phyloP scores from a whole-genome alignment of 169 alveolate genomes.

The Plasmodium sp. region DNA sequence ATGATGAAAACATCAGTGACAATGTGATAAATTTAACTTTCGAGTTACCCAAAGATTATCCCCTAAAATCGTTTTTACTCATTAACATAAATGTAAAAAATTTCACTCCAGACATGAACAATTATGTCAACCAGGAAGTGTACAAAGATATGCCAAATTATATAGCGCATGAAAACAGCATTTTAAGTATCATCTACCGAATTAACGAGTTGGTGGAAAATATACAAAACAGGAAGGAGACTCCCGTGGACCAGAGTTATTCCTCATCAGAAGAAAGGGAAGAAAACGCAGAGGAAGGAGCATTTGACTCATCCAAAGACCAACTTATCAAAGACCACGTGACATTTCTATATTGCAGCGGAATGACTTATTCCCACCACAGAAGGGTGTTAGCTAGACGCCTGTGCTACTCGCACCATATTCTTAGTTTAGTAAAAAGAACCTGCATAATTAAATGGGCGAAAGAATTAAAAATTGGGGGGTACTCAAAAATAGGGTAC shows the following conservation, averaged over 20 bases:
- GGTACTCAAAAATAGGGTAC: conserved; percentile 82
- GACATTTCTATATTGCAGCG: conserved; percentile 8
- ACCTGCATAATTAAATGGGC: conserved; percentile 79
- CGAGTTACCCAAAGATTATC: conserved; percentile 74
- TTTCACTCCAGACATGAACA: conserved; percentile 59
- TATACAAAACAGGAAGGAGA: conserved; percentile 5
- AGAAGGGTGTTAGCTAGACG: conserved; percentile 63
- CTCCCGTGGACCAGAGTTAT: not conserved
- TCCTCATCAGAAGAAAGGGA: conserved; percentile 27
- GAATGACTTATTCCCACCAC: not conserved
- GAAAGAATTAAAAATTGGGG: conserved; percentile 79
- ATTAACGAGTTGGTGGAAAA: conserved; percentile 72
- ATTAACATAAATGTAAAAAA: conserved; percentile 65
- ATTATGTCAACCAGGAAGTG: conserved; percentile 60
- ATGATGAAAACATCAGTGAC: conserved; percentile 54
- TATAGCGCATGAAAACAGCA: conserved; percentile 37
- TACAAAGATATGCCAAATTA: conserved; percentile 57
- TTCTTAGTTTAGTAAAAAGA: conserved; percentile 76
- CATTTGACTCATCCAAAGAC: not conserved
- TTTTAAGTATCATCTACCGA: conserved; percentile 47
- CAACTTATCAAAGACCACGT: not conserved
- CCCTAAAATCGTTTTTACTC: conserved; percentile 59
- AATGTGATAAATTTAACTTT: conserved; percentile 51
- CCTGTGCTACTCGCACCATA: conserved; percentile 80
- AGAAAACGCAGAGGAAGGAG: not conserved